Evolutionary conservation across 208 protist genomes (phyloP).

Genomic region (Lotmaria passim): DNA sequence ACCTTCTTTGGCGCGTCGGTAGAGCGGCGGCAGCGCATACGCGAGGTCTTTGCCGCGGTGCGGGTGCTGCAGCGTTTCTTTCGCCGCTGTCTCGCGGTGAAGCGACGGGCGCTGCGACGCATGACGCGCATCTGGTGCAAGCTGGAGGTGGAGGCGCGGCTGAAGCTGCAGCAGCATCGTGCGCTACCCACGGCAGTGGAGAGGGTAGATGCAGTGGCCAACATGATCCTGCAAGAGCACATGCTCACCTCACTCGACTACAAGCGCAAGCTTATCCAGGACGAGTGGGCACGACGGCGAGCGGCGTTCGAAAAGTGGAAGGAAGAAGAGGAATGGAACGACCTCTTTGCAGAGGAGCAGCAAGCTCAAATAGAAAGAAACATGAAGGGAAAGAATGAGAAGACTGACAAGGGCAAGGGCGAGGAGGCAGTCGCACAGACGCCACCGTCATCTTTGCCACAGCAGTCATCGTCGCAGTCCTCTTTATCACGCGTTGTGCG

Average conservation of each 20-base stretch:
- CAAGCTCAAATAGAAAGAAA: background rate
- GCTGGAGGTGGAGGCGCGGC: constrained; percentile 68
- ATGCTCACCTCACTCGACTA: constrained; percentile 77
- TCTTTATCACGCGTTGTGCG: background rate
- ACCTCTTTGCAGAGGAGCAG: constrained; percentile 6
- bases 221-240: constrained; percentile 78
- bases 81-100: constrained; percentile 54
- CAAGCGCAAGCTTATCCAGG: constrained; percentile 69
- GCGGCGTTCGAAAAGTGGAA: constrained; percentile 47
- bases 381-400: background rate
- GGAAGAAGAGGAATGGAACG: constrained; percentile 43
- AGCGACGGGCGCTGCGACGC: constrained; percentile 56
- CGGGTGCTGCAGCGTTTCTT: constrained; percentile 74
- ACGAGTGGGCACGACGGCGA: constrained; percentile 55
- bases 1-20: constrained; percentile 38
- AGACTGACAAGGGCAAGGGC: background rate
- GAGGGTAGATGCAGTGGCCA: constrained; percentile 68
- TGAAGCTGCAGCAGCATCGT: constrained; percentile 65
- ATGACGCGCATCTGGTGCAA: constrained; percentile 71
- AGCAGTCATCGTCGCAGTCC: background rate
- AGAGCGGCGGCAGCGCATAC: constrained; percentile 23
- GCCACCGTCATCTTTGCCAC: too few species aligned
- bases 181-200: constrained; percentile 48
- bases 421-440: too few species aligned
- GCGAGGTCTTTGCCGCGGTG: constrained; percentile 39